Conservation (phyloP, 345 rosid genomes). For the Eucalyptus leucophloia region DNA sequence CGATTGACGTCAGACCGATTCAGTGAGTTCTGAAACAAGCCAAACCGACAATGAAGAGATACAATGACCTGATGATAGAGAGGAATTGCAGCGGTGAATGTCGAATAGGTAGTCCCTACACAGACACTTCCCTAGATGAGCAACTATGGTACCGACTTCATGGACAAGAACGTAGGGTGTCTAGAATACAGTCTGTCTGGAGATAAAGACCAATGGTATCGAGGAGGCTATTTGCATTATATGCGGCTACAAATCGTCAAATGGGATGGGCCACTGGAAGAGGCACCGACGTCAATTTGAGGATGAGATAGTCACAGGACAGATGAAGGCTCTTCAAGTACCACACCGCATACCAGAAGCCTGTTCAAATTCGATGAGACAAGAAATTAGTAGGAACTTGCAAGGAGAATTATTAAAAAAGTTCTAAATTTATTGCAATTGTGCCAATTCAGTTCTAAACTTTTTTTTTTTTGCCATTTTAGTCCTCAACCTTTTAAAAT, state of each 20-base stretch:
- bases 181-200: background rate
- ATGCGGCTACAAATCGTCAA: background rate
- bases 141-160: fast-evolving
- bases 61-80: background rate
- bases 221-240: background rate
- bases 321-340: background rate
- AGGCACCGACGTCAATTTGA: background rate
- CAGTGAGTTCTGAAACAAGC: background rate
- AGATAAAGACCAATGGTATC: background rate
- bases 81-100: background rate
- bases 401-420: too few species aligned
- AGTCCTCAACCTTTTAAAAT: too few species aligned
- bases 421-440: too few species aligned
- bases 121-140: background rate
- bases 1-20: background rate
- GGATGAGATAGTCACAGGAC: background rate
- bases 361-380: background rate
- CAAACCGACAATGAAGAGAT: background rate
- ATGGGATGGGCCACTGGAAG: background rate
- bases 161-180: background rate
- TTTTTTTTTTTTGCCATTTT: too few species aligned
- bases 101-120: background rate
- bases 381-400: too few species aligned
- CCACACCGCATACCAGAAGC: background rate
- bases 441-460: too few species aligned